Percentiles rank a stretch among this genome's conserved stretches.
Evolutionary conservation across 305 asterid species (phyloP).

Genomic region (Rubia peregrina): DNA sequence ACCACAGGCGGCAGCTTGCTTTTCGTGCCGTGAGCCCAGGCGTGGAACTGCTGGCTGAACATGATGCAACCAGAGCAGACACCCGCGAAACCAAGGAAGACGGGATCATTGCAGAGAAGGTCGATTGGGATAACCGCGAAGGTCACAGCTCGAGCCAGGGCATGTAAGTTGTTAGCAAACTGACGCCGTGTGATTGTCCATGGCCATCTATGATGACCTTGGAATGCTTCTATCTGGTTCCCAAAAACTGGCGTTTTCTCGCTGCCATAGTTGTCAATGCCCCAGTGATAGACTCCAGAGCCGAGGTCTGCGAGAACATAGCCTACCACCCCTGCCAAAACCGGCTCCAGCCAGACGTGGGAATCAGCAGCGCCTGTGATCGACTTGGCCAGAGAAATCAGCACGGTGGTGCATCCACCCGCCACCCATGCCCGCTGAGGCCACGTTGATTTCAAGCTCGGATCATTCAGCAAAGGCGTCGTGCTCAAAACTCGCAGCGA

Average conservation of each 20-base stretch:
- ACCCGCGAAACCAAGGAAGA: constrained; percentile 42
- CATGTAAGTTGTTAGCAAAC: constrained; percentile 65
- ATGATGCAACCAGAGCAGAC: constrained; percentile 60
- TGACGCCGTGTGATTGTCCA: constrained; percentile 80
- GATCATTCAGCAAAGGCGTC: constrained; percentile 36
- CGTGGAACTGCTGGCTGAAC: constrained; percentile 92
- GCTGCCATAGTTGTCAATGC: constrained; percentile 75
- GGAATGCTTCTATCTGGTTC: constrained; percentile 62
- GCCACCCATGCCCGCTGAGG: constrained; percentile 77
- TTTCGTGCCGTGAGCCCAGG: constrained; percentile 80
- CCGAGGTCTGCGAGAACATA: constrained; percentile 65
- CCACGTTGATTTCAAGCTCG: constrained; percentile 57
- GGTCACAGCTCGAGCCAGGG: constrained; percentile 52
- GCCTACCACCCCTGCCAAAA: constrained; percentile 45
- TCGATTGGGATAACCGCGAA: constrained; percentile 51
- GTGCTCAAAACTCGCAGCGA: constrained; percentile 1
- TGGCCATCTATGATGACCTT: constrained; percentile 87
- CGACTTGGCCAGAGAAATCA: constrained; percentile 51
- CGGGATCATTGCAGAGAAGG: constrained; percentile 37
- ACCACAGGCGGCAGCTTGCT: constrained; percentile 64
- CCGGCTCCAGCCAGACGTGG: constrained; percentile 50
- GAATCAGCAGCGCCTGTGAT: constrained; percentile 29
- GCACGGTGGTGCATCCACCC: constrained; percentile 62
- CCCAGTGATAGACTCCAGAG: constrained; percentile 89
- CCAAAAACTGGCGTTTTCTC: constrained; percentile 59